phyloP scores from a whole-genome alignment of 768 basidiomycete species.

The Myochromella boudieri region DNA sequence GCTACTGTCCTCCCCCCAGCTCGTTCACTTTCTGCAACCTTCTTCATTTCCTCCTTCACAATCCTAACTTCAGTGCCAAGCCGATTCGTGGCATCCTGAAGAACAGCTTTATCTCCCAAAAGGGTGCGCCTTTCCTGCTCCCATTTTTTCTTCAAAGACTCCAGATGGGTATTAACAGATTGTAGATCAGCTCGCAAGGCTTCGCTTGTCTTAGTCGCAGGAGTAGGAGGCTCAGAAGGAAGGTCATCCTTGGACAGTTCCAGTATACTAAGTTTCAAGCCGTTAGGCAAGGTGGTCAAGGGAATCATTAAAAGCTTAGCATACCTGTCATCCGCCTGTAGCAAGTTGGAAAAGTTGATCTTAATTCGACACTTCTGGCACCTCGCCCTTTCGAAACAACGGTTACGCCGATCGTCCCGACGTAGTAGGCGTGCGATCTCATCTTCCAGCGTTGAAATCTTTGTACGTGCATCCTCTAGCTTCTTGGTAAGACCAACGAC shows the following conservation, averaged over 20 bases:
- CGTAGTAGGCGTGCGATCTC: slow-evolving; percentile 65
- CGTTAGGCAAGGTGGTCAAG: slow-evolving; percentile 6
- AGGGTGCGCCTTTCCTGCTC: slow-evolving; percentile 62
- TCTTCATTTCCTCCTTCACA: slow-evolving; percentile 57
- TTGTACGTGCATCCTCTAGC: slow-evolving; percentile 68
- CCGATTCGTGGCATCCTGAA: slow-evolving; percentile 70
- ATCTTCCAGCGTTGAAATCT: slow-evolving; percentile 58
- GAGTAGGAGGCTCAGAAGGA: slow-evolving; percentile 61
- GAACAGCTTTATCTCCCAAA: slow-evolving; percentile 67
- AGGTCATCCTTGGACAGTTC: slow-evolving; percentile 49
- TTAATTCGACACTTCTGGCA: slow-evolving; percentile 72
- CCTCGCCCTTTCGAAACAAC: slow-evolving; percentile 57
- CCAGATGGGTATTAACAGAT: slow-evolving; percentile 62
- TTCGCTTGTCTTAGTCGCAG: slow-evolving; percentile 67
- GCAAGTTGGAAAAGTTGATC: slow-evolving; percentile 50
- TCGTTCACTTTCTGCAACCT: slow-evolving; percentile 52
- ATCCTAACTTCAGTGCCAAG: slow-evolving; percentile 60
- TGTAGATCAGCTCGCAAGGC: slow-evolving; percentile 58
- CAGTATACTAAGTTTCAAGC: slow-evolving; percentile 45
- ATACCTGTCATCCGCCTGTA: slow-evolving; percentile 62
- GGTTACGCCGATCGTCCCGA: slow-evolving; percentile 67
- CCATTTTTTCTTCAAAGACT: slow-evolving; percentile 68
- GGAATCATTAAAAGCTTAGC: slow-evolving; percentile 3
- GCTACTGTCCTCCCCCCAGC: slow-evolving; percentile 46
- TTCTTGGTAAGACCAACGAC: slow-evolving; percentile 69